phyloP scores from a whole-genome alignment of 768 basidiomycete genomes.

The Termitomyces sp. region DNA sequence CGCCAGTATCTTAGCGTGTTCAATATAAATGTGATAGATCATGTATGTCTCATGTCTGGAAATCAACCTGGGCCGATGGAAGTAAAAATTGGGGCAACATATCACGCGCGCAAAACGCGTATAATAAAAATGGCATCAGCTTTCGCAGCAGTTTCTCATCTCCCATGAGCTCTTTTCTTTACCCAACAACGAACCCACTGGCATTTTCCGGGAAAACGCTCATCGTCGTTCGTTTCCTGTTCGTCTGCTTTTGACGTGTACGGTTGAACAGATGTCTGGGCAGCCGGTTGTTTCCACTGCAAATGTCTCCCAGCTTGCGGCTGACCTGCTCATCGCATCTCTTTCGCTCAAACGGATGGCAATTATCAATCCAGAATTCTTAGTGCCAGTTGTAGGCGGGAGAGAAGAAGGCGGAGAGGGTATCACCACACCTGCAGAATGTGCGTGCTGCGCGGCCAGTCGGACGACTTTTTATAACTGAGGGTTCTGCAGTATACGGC shows the following conservation, averaged over 20 bases:
- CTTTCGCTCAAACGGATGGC: constrained; percentile 59
- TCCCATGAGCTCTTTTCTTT: constrained; percentile 13
- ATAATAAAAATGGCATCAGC: too few relatives aligned
- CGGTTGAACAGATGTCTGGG: constrained; percentile 9
- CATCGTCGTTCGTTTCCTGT: constrained; percentile 35
- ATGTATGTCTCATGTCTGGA: too few relatives aligned
- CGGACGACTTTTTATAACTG: not conserved
- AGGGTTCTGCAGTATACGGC: constrained; percentile 57
- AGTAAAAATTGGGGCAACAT: too few relatives aligned
- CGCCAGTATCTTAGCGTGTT: constrained; percentile 62
- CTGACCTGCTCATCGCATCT: constrained; percentile 69
- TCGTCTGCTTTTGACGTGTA: not conserved
- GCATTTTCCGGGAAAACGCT: constrained; percentile 36
- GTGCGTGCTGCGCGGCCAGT: constrained; percentile 37
- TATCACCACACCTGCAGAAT: constrained; percentile 72
- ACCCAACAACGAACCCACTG: constrained; percentile 19
- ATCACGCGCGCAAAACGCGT: too few relatives aligned
- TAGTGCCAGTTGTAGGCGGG: constrained; percentile 72
- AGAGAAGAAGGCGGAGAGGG: constrained; percentile 58
- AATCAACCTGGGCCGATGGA: too few relatives aligned
- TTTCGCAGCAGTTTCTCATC: not conserved
- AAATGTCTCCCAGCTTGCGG: constrained; percentile 78
- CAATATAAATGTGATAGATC: too few relatives aligned
- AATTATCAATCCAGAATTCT: constrained; percentile 54
- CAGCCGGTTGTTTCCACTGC: constrained; percentile 77